phyloP scores from a whole-genome alignment of 441 rosid species.

The Erysimum pusillum region DNA sequence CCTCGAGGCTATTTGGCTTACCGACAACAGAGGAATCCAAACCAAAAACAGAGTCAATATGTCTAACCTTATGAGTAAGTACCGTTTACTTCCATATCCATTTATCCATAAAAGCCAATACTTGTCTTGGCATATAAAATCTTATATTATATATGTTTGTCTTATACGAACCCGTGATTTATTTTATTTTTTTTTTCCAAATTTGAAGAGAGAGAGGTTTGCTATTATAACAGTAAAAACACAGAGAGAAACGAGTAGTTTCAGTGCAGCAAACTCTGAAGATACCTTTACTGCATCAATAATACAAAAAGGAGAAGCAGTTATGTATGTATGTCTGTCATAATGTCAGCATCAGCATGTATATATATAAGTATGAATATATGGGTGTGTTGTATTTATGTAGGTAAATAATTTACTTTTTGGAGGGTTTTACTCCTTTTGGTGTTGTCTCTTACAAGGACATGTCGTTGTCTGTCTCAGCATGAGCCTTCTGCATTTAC shows the following conservation, averaged over 20 bases:
- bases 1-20: constrained; percentile 38
- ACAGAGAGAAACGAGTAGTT: constrained; percentile 51
- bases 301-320: constrained; percentile 41
- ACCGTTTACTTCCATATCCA: constrained; percentile 23
- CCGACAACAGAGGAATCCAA: constrained; percentile 36
- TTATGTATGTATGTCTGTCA: constrained; percentile 29
- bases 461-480: constrained; percentile 48
- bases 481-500: constrained; percentile 49
- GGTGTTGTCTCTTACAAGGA: constrained; percentile 49
- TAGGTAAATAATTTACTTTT: constrained; percentile 1
- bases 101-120: constrained; percentile 40
- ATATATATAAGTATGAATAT: not conserved
- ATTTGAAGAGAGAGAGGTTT: constrained; percentile 19
- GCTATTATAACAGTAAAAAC: constrained; percentile 32
- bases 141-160: constrained; percentile 10
- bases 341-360: constrained; percentile 37
- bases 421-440: constrained; percentile 34
- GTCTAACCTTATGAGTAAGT: constrained; percentile 28
- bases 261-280: constrained; percentile 46
- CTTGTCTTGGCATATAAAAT: constrained; percentile 38
- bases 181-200: not conserved
- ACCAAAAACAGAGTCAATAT: constrained; percentile 9
- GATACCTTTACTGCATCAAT: constrained; percentile 45
- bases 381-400: not conserved
- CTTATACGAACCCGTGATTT: constrained; percentile 35